Base-by-base conservation (phyloP, 345 rosid genomes). In the Mallotus nudiflorus region DNA sequence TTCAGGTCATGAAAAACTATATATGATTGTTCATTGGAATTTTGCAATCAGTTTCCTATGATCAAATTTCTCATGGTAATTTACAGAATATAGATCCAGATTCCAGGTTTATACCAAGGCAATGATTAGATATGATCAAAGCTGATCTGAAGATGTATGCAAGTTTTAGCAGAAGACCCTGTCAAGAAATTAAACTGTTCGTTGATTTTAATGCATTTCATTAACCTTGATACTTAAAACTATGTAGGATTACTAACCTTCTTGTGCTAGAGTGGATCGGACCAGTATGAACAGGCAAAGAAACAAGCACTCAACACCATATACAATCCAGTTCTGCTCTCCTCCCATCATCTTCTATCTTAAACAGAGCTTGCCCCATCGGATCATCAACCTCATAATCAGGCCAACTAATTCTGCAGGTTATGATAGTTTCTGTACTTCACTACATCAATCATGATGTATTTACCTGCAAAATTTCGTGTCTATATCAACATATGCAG, bases 271-370 rank as follows among this genome's bases (percentile, higher is more conserved):
- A 77, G 66, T 44, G 29, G 81, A 83, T 62, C 29, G 73, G 71
- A 77, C 37, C 5, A 80, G 62, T n/a, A 75, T 53, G 69, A 78
- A 33, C 22, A 85, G 73, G 81, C 77, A 80, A 55, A 77, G 39
- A 31, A 55, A 39, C 12, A 67, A 58, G 37, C 62, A 72, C n/a
- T 22, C 72, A 66, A 70, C 66, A 63, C 61, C 20, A 71, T 62
- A 69, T 49, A 70, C 50, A 15, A 52, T 65, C 85, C 78, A 60
- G 66, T 3, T 33, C 49, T 68, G 67, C 80, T 62, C 54, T 60
- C 78, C 60, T 73, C 29, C 86, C 87, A 83, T 87, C 84, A 80
- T 79, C 72, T 50, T 75, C 86, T 77, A 78, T 82, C 74, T 70
- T 70, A 66, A 70, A 60, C 62, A 61, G 78, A 77, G 70, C 33